These are phyloP conservation scores for Tephrocybe sp. DNA, from an alignment of 768 basidiomycete species.

Conservation along the genomic window DNA sequence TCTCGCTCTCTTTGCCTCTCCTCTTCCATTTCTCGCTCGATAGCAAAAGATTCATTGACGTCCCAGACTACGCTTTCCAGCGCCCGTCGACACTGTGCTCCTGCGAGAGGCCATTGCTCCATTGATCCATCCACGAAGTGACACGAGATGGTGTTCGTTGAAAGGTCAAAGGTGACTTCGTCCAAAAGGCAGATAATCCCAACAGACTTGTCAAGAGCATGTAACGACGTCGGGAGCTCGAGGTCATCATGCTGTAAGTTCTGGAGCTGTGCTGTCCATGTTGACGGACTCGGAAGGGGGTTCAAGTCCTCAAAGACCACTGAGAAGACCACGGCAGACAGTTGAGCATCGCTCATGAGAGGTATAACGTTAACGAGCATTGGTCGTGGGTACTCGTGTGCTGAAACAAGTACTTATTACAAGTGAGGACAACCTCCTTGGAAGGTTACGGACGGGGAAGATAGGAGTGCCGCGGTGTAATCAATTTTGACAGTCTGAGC, in stretches of 20 bases:
- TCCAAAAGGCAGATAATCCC: slow-evolving; percentile 53
- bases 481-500: slow-evolving; percentile 1
- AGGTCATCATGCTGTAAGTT: slow-evolving; percentile 50
- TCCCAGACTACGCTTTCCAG: slow-evolving; percentile 52
- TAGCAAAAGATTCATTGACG: slow-evolving; percentile 47
- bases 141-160: slow-evolving; percentile 42
- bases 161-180: slow-evolving; percentile 63
- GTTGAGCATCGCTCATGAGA: slow-evolving; percentile 21
- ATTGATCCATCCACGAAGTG: slow-evolving; percentile 55
- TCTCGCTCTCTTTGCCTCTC: slow-evolving; percentile 32
- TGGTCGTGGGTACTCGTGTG: slow-evolving; percentile 3
- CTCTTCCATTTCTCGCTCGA: slow-evolving; percentile 31
- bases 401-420: neutral
- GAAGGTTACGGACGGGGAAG: too few species aligned
- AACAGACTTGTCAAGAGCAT: slow-evolving; percentile 59
- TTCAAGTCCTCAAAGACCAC: slow-evolving; percentile 55
- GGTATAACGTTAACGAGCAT: slow-evolving; percentile 20
- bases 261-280: slow-evolving; percentile 56
- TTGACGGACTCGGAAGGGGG: slow-evolving; percentile 41
- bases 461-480: too few species aligned
- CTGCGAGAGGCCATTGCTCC: slow-evolving; percentile 46
- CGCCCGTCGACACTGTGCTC: slow-evolving; percentile 36
- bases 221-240: slow-evolving; percentile 47
- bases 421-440: too few species aligned
- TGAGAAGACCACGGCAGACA: slow-evolving; percentile 58